These are phyloP conservation scores for Venturia effusa DNA, from an alignment of 2,329 filamentous ascomycete species.

Conservation along the genomic window DNA sequence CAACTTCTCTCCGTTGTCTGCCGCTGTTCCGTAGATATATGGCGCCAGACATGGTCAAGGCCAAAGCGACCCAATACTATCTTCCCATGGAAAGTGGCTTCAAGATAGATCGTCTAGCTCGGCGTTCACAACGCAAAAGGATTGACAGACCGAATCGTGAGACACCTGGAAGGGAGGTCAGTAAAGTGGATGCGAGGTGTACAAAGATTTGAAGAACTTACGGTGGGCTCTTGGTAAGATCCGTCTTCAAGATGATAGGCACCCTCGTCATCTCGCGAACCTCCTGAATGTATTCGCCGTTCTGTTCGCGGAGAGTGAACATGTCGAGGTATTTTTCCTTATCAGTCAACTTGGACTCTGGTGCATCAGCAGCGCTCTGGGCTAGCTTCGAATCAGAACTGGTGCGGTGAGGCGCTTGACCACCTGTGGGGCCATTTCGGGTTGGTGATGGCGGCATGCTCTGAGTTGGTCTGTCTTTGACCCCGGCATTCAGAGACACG, in stretches of 20 bases:
- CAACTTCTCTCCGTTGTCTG: background rate
- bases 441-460: constrained; percentile 89
- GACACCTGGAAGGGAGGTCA: constrained; percentile 47
- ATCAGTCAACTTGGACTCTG: constrained; percentile 72
- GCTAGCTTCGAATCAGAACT: constrained; percentile 90
- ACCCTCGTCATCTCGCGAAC: constrained; percentile 96
- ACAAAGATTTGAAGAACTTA: constrained; percentile 51
- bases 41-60: background rate
- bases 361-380: constrained; percentile 52
- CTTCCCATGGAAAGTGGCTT: background rate
- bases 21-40: background rate
- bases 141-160: constrained; percentile 76
- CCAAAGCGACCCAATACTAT: background rate
- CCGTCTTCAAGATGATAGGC: constrained; percentile 96
- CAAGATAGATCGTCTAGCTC: background rate
- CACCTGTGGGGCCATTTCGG: constrained; percentile 56
- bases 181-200: constrained; percentile 15
- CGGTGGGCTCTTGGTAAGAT: constrained; percentile 97
- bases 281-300: constrained; percentile 94
- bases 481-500: constrained; percentile 62
- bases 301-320: constrained; percentile 83
- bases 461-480: constrained; percentile 72
- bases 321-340: constrained; percentile 94
- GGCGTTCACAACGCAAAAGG: constrained; percentile 50
- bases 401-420: constrained; percentile 68